Evolutionary conservation across 225 moss, liverwort and hornwort species (phyloP).

Genomic region (Lunularia cruciata): DNA sequence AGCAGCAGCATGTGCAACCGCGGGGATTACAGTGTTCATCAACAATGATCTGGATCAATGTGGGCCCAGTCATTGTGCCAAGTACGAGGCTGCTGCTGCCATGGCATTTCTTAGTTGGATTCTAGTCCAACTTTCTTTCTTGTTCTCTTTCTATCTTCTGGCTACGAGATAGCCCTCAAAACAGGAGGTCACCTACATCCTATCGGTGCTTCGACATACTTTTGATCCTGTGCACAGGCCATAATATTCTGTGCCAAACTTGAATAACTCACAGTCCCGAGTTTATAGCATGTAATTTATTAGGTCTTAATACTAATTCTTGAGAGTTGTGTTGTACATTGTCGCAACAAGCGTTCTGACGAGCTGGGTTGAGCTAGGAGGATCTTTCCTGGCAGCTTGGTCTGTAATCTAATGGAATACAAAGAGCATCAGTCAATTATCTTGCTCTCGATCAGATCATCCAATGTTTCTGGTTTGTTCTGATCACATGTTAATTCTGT

Average conservation of each 20-base stretch:
- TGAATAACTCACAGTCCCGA: not conserved
- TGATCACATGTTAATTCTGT: conserved; percentile 15
- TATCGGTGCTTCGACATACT: not conserved
- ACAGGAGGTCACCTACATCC: not conserved
- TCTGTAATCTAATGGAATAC: conserved; percentile 19
- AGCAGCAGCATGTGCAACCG: conserved; percentile 67
- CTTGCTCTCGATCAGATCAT: conserved; percentile 7
- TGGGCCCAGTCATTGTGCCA: conserved; percentile 62
- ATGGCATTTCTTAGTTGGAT: conserved; percentile 84
- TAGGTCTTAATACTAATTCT: conserved; percentile 16
- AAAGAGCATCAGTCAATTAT: conserved; percentile 12
- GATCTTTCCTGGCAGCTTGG: conserved; percentile 13
- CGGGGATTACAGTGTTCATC: conserved; percentile 77
- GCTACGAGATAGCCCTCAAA: conserved; percentile 52
- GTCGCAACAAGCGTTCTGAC: conserved; percentile 6
- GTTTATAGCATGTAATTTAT: conserved; percentile 8
- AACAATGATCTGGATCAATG: conserved; percentile 70
- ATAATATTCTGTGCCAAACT: not conserved
- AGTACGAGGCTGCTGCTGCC: conserved; percentile 71
- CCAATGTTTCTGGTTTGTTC: conserved; percentile 15
- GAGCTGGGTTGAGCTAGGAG: conserved; percentile 18
- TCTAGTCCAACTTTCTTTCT: conserved; percentile 60
- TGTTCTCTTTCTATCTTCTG: conserved; percentile 75
- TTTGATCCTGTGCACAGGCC: conserved; percentile 5
- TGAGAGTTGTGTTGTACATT: conserved; percentile 12